phyloP scores from a whole-genome alignment of 176 grass and related monocot genomes.

The Carex pumila region DNA sequence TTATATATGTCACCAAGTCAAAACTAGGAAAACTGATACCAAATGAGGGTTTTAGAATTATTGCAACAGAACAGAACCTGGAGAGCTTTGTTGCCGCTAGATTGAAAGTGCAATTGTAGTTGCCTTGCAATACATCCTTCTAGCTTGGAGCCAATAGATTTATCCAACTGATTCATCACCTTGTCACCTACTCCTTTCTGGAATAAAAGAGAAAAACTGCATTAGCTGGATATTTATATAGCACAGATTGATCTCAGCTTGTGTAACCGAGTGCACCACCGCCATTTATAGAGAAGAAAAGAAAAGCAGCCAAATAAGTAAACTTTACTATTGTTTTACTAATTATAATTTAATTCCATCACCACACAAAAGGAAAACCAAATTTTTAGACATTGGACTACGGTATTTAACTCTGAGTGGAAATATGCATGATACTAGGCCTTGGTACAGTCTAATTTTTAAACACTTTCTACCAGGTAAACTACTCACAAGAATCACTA shows the following conservation, averaged over 20 bases:
- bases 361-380: neutral
- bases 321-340: neutral
- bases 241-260: neutral
- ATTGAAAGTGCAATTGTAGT: conserved; percentile 84
- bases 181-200: conserved; percentile 87
- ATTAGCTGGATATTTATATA: neutral
- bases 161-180: conserved; percentile 78
- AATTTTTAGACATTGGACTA: neutral
- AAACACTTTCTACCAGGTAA: neutral
- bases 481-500: neutral
- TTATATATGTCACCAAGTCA: neutral
- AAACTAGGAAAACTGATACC: neutral
- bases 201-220: neutral
- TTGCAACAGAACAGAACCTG: conserved; percentile 45
- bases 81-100: conserved; percentile 61
- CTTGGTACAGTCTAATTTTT: neutral
- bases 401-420: neutral
- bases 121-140: conserved; percentile 71
- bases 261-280: neutral
- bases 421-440: neutral
- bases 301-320: neutral
- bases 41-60: neutral
- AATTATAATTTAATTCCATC: neutral
- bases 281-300: neutral
- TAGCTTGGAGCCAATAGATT: conserved; percentile 64